These are phyloP conservation scores for Aspergillus uvarum DNA, from an alignment of 2,329 filamentous ascomycete species.

Conservation along the genomic window DNA sequence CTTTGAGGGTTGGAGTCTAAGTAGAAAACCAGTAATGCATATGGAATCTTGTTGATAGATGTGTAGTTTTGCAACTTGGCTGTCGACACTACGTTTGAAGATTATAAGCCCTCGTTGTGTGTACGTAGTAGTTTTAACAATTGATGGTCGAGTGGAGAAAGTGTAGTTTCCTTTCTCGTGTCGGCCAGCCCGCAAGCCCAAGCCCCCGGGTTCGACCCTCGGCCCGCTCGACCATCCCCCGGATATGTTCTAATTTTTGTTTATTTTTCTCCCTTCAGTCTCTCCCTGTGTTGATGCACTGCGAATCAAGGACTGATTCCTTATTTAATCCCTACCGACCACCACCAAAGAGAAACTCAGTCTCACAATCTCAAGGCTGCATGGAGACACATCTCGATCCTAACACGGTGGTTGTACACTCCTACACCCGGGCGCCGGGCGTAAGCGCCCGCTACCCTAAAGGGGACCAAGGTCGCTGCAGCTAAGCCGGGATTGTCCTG, in stretches of 20 bases:
- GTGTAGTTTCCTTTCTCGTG: neutral
- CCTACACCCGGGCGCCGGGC: neutral
- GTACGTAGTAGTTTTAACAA: too few species aligned
- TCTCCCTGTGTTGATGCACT: too few species aligned
- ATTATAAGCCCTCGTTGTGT: too few species aligned
- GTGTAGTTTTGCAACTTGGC: too few species aligned
- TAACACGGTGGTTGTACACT: neutral
- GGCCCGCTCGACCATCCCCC: neutral
- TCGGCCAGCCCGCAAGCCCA: neutral
- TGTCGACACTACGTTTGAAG: too few species aligned
- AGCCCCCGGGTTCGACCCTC: neutral
- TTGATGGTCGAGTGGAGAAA: too few species aligned
- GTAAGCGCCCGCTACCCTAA: conserved; percentile 5
- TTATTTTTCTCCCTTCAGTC: neutral
- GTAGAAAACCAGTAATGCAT: too few species aligned
- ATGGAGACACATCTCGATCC: neutral
- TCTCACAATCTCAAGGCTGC: neutral
- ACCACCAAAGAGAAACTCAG: too few species aligned
- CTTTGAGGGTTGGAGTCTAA: too few species aligned
- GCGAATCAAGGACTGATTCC: too few species aligned
- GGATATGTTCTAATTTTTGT: too few species aligned
- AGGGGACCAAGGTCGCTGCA: conserved; percentile 1
- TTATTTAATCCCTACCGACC: neutral
- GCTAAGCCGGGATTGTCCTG: neutral
- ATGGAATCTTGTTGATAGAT: too few species aligned